Percentiles rank a stretch among this genome's conserved stretches.
phyloP scores from a whole-genome alignment of 352 stramenopile genomes.

The Pythium biforme region DNA sequence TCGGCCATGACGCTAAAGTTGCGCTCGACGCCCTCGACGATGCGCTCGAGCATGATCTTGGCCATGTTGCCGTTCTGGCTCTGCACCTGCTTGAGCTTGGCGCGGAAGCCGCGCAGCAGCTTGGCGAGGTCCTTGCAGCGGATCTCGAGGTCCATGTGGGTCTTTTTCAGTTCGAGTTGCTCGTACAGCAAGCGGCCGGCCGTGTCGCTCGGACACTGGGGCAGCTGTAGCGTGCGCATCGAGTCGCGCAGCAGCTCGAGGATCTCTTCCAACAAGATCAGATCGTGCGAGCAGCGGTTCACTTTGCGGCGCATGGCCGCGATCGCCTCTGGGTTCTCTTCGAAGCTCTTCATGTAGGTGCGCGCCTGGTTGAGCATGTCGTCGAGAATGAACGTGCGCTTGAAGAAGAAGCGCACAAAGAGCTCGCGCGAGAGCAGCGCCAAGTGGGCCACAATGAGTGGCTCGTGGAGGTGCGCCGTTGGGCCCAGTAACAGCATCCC shows the following conservation, averaged over 20 bases:
- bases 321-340: conserved; percentile 91
- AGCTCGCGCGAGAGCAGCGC: conserved; percentile 92
- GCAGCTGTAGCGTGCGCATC: conserved; percentile 90
- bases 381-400: conserved; percentile 95
- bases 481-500: conserved; percentile 88
- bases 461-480: conserved; percentile 86
- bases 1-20: conserved; percentile 64
- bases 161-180: conserved; percentile 89
- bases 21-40: conserved; percentile 58
- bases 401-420: conserved; percentile 93
- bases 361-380: conserved; percentile 94
- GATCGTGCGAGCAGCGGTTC: conserved; percentile 91
- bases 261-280: conserved; percentile 96
- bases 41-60: conserved; percentile 67
- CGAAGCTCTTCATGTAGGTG: conserved; percentile 89
- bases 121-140: conserved; percentile 94
- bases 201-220: conserved; percentile 86
- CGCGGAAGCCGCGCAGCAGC: conserved; percentile 86
- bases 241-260: conserved; percentile 94
- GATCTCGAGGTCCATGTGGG: conserved; percentile 80
- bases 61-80: conserved; percentile 76
- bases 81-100: conserved; percentile 88
- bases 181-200: conserved; percentile 90
- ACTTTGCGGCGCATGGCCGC: conserved; percentile 88
- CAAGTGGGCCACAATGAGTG: conserved; percentile 89